Conservation (phyloP, 352 stramenopile species). For the Phytophthora syringae region DNA sequence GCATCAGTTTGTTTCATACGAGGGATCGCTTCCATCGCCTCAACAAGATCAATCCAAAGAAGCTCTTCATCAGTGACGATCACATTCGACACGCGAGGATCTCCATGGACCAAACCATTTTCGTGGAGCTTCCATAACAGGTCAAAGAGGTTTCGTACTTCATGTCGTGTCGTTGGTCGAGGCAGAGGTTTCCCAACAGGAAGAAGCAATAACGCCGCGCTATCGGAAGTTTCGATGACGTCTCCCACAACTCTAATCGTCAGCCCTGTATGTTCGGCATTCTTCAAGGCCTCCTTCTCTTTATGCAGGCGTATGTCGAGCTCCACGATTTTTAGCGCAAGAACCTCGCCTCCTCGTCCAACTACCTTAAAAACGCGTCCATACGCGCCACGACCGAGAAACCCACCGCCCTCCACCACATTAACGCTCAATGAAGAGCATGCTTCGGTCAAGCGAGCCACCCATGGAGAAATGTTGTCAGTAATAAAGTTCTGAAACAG, state of each 20-base stretch:
- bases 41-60: slow-evolving; percentile 45
- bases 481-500: slow-evolving; percentile 32
- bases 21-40: too few species aligned
- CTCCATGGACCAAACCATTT: slow-evolving; percentile 35
- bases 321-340: slow-evolving; percentile 29
- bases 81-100: slow-evolving; percentile 42
- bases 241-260: slow-evolving; percentile 28
- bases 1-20: too few species aligned
- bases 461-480: slow-evolving; percentile 24
- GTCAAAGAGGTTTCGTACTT: slow-evolving; percentile 33
- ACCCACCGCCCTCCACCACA: slow-evolving; percentile 27
- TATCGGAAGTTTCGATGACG: slow-evolving; percentile 25
- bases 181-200: too few species aligned
- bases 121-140: slow-evolving; percentile 35
- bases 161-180: slow-evolving; percentile 36
- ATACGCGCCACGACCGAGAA: slow-evolving; percentile 29
- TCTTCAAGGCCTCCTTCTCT: too few species aligned
- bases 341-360: slow-evolving; percentile 11
- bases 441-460: slow-evolving; percentile 18
- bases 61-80: too few species aligned
- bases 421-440: slow-evolving; percentile 25
- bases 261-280: slow-evolving; percentile 36
- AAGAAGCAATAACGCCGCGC: slow-evolving; percentile 37
- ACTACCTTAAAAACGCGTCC: slow-evolving; percentile 19
- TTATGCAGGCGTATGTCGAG: too few species aligned